Conservation (phyloP, 768 basidiomycete species). For the Trametes maxima region DNA sequence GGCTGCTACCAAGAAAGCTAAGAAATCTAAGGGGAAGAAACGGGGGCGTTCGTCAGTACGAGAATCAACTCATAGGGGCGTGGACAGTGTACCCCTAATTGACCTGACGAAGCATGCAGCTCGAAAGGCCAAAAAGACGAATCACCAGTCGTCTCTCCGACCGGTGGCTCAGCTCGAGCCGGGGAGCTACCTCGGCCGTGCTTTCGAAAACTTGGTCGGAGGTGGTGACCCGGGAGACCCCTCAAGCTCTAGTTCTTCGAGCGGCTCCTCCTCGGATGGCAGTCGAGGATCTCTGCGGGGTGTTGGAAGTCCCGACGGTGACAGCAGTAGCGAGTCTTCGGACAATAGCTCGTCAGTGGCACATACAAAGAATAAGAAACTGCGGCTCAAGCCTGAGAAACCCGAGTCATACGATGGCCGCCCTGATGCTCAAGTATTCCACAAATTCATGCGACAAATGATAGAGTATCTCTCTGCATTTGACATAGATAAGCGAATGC, state of each 20-base stretch:
- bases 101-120: background rate
- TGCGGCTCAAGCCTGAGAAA: conserved; percentile 17
- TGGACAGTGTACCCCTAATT: background rate
- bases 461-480: conserved; percentile 17
- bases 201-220: background rate
- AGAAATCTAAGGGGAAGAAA: background rate
- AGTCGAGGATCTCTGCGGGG: background rate
- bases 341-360: background rate
- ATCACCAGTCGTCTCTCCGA: background rate
- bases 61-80: background rate
- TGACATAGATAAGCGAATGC: background rate
- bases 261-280: too few species aligned
- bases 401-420: conserved; percentile 17
- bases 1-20: background rate
- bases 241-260: background rate
- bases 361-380: background rate
- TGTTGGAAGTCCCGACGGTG: background rate
- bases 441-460: conserved; percentile 18
- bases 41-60: background rate
- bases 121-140: background rate
- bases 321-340: too few species aligned
- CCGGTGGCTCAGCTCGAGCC: conserved; percentile 11
- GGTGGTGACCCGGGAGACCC: background rate
- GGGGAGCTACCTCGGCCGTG: conserved; percentile 10
- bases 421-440: conserved; percentile 12